Evolutionary conservation across 257 asterid genomes (phyloP), one percentile per base, ranked within the genome.

Genomic region (Solanum appendiculatum): DNA sequence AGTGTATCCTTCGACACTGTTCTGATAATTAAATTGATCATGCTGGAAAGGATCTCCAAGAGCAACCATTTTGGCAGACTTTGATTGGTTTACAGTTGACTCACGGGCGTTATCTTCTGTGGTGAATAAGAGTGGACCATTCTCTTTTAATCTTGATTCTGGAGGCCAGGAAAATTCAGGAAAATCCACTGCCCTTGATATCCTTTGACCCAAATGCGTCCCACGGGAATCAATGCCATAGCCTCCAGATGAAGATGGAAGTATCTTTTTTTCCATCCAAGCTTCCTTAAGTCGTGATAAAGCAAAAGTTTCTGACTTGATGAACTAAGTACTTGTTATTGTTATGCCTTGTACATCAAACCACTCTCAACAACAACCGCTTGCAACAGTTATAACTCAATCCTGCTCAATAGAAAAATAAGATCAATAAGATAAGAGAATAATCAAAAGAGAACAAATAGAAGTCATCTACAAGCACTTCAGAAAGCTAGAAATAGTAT

Each of bases 241-340:
- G 60, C 39, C 87, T 75, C 77, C 87, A 27, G 89, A 82, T 83
- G 86, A 56, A 69, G 85, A 39, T 80, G 85, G 85, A 25, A 36
- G 39, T 54, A 70, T 72, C 10, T 88, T 72, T 29, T 82, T 86
- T 12, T 86, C 87, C 90, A 86, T 81, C 40, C 42, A 31, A 56
- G 42, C 80, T 40, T 75, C 54, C 80, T 20, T 33, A 72, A 5
- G 83, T 54, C 29, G 51, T 42, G 39, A 51, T 12, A 33, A 82
- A 51, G 39, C 39, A 25, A 40, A 63, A 85, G 81, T 60, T 78
- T 25, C 77, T 56, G 60, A 48, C 85, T 88, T 64, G 54, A 63
- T 3, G 42, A 21, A 70, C 60, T 60, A 11, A 25, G 27, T 44
- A 39, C 25, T 14, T 58, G 77, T 58, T 84, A 31, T 73, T 21